Conservation (phyloP, 176 grass and related monocot species). For the Panicum miliaceum region DNA sequence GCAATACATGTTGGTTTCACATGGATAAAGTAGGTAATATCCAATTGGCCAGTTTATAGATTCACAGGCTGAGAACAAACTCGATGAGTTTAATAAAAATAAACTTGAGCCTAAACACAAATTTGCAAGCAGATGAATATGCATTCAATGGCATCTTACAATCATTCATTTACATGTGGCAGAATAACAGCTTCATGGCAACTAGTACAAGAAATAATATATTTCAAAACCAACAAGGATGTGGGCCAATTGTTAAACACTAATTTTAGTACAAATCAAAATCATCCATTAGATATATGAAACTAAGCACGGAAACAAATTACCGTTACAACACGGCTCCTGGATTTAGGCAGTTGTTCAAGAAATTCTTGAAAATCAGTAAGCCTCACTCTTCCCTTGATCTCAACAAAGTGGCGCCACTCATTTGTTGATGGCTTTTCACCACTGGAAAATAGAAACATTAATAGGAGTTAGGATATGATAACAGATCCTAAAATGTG, state of each 20-base stretch:
- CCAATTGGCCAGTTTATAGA: slow-evolving; percentile 14
- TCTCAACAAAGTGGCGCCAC: slow-evolving; percentile 70
- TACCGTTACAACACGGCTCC: slow-evolving; percentile 74
- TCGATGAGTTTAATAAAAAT: not conserved
- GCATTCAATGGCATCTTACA: slow-evolving; percentile 6
- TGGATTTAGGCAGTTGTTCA: slow-evolving; percentile 71
- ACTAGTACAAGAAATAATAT: slow-evolving; percentile 10
- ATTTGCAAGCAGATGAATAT: not conserved
- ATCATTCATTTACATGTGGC: not conserved
- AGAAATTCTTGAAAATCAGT: slow-evolving; percentile 74
- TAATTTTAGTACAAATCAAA: not conserved
- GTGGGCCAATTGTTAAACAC: not conserved
- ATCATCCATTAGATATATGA: slow-evolving; percentile 15
- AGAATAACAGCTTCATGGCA: slow-evolving; percentile 17
- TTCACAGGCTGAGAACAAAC: not conserved
- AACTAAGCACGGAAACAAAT: slow-evolving; percentile 25
- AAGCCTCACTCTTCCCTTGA: slow-evolving; percentile 78
- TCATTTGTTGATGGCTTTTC: slow-evolving; percentile 77
- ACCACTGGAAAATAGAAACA: slow-evolving; percentile 56
- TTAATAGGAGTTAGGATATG: not conserved
- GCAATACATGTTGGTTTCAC: not conserved
- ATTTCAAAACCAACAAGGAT: slow-evolving; percentile 9
- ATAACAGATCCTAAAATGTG: slow-evolving; percentile 25
- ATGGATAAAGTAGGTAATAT: not conserved
- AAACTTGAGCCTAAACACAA: slow-evolving; percentile 20